Conservation (phyloP, 495 filamentous ascomycete species). For the Aspergillus sclerotiicarbonarius region DNA sequence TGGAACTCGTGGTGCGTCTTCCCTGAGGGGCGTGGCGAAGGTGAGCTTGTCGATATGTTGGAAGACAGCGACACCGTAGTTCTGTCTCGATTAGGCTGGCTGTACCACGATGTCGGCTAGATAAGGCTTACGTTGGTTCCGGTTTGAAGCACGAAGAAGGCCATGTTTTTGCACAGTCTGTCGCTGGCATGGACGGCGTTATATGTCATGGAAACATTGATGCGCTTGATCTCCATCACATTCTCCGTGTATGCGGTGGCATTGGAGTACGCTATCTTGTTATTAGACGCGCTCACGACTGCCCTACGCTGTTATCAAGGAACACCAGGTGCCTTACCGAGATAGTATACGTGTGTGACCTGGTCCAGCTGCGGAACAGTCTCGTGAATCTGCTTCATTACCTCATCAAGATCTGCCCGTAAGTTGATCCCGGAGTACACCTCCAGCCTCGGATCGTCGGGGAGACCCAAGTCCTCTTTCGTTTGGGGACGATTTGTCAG, state of each 20-base stretch:
- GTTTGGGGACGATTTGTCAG: conserved; percentile 22
- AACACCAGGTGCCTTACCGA: conserved; percentile 15
- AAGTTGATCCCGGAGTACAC: conserved; percentile 23
- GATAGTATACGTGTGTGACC: conserved; percentile 32
- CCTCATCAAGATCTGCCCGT: conserved; percentile 17
- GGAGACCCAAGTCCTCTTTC: conserved; percentile 18
- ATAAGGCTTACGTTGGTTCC: conserved; percentile 32
- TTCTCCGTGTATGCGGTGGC: conserved; percentile 21
- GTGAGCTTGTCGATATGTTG: conserved; percentile 20
- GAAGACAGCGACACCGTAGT: conserved; percentile 41
- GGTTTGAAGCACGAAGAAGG: conserved; percentile 40
- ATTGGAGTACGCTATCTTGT: conserved; percentile 20
- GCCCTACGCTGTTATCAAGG: background rate
- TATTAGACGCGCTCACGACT: background rate
- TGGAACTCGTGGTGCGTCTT: conserved; percentile 35
- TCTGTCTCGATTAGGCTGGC: conserved; percentile 6
- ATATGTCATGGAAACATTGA: conserved; percentile 23
- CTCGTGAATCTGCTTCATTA: conserved; percentile 14
- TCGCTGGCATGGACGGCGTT: conserved; percentile 23
- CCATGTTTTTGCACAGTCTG: conserved; percentile 28
- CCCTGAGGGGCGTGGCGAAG: conserved; percentile 30
- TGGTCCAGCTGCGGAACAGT: conserved; percentile 24
- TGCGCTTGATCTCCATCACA: conserved; percentile 20
- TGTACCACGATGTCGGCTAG: background rate
- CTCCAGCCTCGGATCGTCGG: conserved; percentile 22